A percentile compares a stretch with the other conserved stretches of the same genome.
These are phyloP conservation scores for Colletotrichum simmondsii DNA, from an alignment of 2,329 filamentous ascomycete species.

Conservation along the genomic window DNA sequence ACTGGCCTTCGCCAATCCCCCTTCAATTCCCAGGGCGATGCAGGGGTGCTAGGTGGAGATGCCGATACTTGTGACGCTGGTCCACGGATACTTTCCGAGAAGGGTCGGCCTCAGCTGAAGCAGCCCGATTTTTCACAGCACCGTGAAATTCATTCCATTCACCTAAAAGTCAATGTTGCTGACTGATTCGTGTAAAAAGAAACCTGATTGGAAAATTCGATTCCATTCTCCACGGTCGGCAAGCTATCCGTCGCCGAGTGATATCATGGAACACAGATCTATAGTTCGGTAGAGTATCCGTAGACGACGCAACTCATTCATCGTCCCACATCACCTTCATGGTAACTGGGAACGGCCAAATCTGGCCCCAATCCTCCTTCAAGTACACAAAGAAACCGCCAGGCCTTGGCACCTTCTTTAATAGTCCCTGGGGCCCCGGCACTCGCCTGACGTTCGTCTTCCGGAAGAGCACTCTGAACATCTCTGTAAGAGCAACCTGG, in stretches of 20 bases:
- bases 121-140: not conserved
- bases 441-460: slow-evolving; percentile 70
- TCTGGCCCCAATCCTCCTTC: slow-evolving; percentile 70
- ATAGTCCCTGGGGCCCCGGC: slow-evolving; percentile 70
- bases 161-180: not conserved
- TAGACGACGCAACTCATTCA: not conserved
- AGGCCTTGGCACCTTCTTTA: slow-evolving; percentile 70
- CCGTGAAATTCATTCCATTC: not conserved
- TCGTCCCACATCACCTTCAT: slow-evolving; percentile 65
- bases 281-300: not conserved
- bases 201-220: not conserved
- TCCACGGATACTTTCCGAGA: not conserved
- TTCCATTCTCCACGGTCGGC: not conserved
- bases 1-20: not conserved
- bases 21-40: not conserved
- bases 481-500: slow-evolving; percentile 71
- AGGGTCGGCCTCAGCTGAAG: not conserved
- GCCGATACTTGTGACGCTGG: not conserved
- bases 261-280: not conserved
- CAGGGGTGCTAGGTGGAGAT: not conserved
- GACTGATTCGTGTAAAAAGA: not conserved
- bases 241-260: not conserved
- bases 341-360: slow-evolving; percentile 59
- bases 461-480: slow-evolving; percentile 74
- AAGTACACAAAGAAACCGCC: slow-evolving; percentile 71